Percentiles rank a stretch among this genome's conserved stretches.
Evolutionary conservation across 73 alveolate species (phyloP).

Genomic region (Vitrella brassicaformis): DNA sequence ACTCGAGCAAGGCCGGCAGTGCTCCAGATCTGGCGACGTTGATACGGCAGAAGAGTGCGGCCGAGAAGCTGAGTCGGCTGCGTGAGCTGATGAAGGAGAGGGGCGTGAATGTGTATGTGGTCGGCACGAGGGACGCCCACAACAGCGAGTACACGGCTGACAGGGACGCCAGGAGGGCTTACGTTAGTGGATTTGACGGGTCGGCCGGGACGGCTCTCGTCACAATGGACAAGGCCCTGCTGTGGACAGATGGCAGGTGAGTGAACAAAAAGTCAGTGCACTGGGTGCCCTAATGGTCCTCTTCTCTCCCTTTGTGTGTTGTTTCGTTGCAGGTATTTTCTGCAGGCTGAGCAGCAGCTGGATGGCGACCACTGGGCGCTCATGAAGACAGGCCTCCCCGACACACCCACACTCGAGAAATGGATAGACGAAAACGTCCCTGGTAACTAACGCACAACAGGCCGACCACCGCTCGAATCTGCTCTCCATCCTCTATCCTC

Average conservation of each 20-base stretch:
- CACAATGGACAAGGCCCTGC: conserved; percentile 53
- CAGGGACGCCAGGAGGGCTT: conserved; percentile 54
- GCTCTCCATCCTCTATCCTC: neutral
- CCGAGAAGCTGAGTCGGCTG: conserved; percentile 1
- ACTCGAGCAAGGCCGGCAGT: too few species aligned
- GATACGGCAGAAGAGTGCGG: too few species aligned
- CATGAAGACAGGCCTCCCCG: conserved; percentile 36
- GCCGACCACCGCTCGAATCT: too few species aligned
- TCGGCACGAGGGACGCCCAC: conserved; percentile 65
- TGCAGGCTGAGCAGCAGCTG: conserved; percentile 61
- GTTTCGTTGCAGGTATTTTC: conserved; percentile 1
- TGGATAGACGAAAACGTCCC: neutral
- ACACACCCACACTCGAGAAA: neutral
- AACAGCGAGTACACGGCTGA: conserved; percentile 62
- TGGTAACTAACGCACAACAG: too few species aligned
- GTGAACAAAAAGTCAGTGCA: neutral
- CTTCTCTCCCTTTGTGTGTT: neutral
- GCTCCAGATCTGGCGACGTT: too few species aligned
- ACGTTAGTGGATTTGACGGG: conserved; percentile 62
- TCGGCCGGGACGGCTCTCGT: conserved; percentile 59
- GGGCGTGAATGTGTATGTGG: conserved; percentile 47
- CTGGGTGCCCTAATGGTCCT: neutral
- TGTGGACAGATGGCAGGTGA: conserved; percentile 80
- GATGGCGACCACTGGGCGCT: conserved; percentile 61
- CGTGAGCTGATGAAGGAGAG: conserved; percentile 35